Conservation (phyloP, 169 alveolate species). For the Perkinsus chesapeaki region DNA sequence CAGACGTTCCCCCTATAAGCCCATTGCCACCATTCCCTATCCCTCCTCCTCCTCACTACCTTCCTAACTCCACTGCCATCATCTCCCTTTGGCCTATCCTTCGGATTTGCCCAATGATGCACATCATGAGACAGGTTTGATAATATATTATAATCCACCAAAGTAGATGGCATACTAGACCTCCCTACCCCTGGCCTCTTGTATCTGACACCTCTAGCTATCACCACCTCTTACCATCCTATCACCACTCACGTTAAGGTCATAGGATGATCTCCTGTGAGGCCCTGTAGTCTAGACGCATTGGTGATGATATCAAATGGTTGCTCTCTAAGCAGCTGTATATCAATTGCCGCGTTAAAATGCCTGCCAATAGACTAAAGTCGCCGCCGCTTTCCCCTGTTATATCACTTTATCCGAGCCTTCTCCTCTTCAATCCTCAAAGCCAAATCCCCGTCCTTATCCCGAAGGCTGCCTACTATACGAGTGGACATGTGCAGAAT, state of each 20-base stretch:
- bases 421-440: neutral
- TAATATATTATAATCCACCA: neutral
- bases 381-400: neutral
- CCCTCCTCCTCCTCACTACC: neutral
- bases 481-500: neutral
- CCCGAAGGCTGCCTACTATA: neutral
- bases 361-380: neutral
- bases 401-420: neutral
- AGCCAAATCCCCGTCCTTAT: neutral
- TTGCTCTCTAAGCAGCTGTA: neutral
- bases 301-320: neutral
- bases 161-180: neutral
- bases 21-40: neutral
- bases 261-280: neutral
- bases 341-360: neutral
- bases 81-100: neutral
- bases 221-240: neutral
- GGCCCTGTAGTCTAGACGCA: neutral
- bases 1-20: neutral
- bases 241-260: neutral
- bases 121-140: neutral
- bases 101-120: neutral
- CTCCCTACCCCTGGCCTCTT: neutral
- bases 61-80: neutral
- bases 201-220: neutral